These are phyloP conservation scores for Suillus weaverae DNA, from an alignment of 768 basidiomycete species.

Conservation along the genomic window DNA sequence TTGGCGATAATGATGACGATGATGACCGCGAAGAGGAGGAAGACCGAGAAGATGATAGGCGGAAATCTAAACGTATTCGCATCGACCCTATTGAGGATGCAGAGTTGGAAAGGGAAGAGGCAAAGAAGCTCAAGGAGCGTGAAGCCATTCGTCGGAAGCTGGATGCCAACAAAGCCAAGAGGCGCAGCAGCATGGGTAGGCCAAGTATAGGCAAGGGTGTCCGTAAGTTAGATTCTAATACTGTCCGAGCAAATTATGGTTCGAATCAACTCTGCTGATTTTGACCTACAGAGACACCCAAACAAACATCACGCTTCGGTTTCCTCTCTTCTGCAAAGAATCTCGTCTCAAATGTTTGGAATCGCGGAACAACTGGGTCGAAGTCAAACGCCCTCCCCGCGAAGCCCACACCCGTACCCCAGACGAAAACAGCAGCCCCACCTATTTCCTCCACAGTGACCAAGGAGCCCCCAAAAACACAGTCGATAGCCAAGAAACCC, in stretches of 20 bases:
- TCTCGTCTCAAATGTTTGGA: conserved; percentile 74
- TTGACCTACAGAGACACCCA: conserved; percentile 36
- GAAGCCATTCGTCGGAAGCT: conserved; percentile 65
- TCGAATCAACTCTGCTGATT: conserved; percentile 10
- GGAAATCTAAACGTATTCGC: conserved; percentile 47
- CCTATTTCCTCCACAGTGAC: conserved; percentile 5
- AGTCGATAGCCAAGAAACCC: conserved; percentile 22
- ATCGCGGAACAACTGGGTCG: conserved; percentile 43
- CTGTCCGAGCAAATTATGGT: conserved; percentile 1
- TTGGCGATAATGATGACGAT: conserved; percentile 52
- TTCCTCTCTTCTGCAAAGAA: conserved; percentile 71
- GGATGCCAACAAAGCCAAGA: conserved; percentile 63
- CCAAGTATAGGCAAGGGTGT: conserved; percentile 42
- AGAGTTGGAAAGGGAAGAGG: conserved; percentile 34
- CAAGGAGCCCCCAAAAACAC: conserved; percentile 15
- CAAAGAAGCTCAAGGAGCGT: conserved; percentile 43
- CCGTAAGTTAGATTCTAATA: conserved; percentile 40
- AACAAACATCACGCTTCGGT: conserved; percentile 56
- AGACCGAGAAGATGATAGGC: conserved; percentile 30
- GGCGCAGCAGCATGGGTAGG: conserved; percentile 66
- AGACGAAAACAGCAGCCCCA: neutral
- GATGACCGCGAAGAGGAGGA: conserved; percentile 37
- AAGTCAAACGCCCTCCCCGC: conserved; percentile 31
- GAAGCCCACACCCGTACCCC: conserved; percentile 23
- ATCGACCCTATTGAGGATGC: conserved; percentile 35